Evolutionary conservation across 1,139 yeast species (phyloP), one percentile per base, ranked within the genome.

Genomic region (Nadsonia commutata): DNA sequence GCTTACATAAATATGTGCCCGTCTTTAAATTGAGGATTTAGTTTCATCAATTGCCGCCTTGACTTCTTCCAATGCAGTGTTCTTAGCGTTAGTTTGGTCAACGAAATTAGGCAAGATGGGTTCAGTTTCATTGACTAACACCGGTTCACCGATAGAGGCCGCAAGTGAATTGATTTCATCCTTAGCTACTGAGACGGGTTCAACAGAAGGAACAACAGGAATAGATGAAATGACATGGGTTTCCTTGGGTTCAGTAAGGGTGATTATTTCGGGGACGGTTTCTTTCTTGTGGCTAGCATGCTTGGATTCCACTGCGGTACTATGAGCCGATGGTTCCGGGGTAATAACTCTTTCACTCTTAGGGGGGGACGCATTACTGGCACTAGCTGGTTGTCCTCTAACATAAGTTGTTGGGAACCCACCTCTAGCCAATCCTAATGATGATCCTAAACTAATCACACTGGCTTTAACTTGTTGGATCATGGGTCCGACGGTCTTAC

Each of bases 401-500:
- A 45, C 49, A 37, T 49, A 43, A 36, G 51, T 42, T 41, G 52
- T 48, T 40, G 62, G 60, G 52, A 54, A 54, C n/a, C 62, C 59
- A 33, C 62, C 63, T 37, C 64, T 58, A 46, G 52, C 51, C 39
- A 49, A 49, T 62, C 66, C 58, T 55, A 69, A 51, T 23, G 59
- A 51, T 39, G 64, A 54, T 49, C 80, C 76, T 51, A 81, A 80
- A 44, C 82, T 76, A 43, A 81, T 67, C 44, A 84, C 38, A 39
- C 54, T 54, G 46, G 47, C 48, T 55, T 52, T 52, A 40, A 54
- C 58, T 38, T 57, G 56, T 43, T 63, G 61, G 45, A 68, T 49
- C 46, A 64, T 65, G 31, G 73, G 73, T 38, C 66, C 69, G 18
- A 68, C 63, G 42, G 56, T 57, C 39, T 50, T 56, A 45, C 51